These are phyloP conservation scores for Ophiognomonia clavigignenti-juglandacearum DNA, from an alignment of 2,329 filamentous ascomycete species.

Conservation along the genomic window DNA sequence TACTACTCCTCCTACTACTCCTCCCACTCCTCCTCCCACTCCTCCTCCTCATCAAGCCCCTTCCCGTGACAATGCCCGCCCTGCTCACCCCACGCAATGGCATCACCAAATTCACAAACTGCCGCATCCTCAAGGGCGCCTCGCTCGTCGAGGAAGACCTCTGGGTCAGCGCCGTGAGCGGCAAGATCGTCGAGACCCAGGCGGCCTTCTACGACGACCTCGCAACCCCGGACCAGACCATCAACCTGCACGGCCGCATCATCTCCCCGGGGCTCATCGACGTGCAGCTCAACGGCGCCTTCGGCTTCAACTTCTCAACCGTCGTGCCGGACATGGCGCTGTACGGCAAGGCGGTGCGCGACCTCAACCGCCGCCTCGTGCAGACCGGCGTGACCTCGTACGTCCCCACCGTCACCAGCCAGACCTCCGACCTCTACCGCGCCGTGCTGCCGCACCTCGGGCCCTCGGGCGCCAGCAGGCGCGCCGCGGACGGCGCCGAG, in stretches of 20 bases:
- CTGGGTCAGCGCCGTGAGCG: constrained; percentile 80
- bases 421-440: constrained; percentile 76
- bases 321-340: constrained; percentile 59
- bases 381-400: constrained; percentile 80
- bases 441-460: constrained; percentile 72
- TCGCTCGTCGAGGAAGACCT: constrained; percentile 70
- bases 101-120: constrained; percentile 88
- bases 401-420: constrained; percentile 76
- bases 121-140: constrained; percentile 66
- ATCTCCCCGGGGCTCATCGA: constrained; percentile 85
- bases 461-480: constrained; percentile 58
- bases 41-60: constrained; percentile 1
- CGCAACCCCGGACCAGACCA: constrained; percentile 63
- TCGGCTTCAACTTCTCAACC: constrained; percentile 85
- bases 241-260: constrained; percentile 80
- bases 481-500: constrained; percentile 68
- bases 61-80: constrained; percentile 41
- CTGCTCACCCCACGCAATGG: constrained; percentile 41
- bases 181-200: constrained; percentile 74
- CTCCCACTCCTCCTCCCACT: too few relatives aligned
- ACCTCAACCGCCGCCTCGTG: constrained; percentile 65
- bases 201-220: constrained; percentile 64
- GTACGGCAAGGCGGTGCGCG: constrained; percentile 65
- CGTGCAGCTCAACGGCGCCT: constrained; percentile 86
- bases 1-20: too few relatives aligned